A percentile compares a stretch with the other conserved stretches of the same genome.
Evolutionary conservation across 73 alveolate species (phyloP).

Genomic region (Paramecium biaurelia): DNA sequence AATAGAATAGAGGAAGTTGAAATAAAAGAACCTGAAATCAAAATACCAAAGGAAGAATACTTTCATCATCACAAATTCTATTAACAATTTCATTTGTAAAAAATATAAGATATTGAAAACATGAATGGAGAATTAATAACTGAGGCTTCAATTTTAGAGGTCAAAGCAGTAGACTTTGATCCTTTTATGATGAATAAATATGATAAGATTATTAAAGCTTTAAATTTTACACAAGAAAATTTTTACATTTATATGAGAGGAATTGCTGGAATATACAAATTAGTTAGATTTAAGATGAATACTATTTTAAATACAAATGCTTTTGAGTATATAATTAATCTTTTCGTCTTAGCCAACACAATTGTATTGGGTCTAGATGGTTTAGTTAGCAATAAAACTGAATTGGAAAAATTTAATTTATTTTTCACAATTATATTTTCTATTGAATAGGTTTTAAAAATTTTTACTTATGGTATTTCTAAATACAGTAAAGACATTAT

Average conservation of each 20-base stretch:
- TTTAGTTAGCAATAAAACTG: neutral
- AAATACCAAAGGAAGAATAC: neutral
- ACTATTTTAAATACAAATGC: neutral
- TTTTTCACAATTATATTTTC: constrained; percentile 71
- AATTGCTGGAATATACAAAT: neutral
- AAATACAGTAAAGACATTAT: constrained; percentile 68
- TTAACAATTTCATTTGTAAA: neutral
- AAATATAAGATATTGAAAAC: neutral
- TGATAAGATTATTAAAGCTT: neutral
- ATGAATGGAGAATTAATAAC: neutral
- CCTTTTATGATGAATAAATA: neutral
- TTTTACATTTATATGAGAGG: neutral
- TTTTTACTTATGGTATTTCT: constrained; percentile 67
- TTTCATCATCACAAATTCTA: neutral
- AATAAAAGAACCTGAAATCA: neutral
- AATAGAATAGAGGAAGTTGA: neutral
- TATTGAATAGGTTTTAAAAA: constrained; percentile 69
- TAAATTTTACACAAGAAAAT: neutral
- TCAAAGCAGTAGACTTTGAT: neutral
- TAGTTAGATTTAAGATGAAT: neutral
- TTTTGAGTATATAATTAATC: neutral
- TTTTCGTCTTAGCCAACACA: neutral
- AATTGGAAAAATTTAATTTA: constrained; percentile 52
- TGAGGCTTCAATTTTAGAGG: neutral
- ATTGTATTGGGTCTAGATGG: neutral